Evolutionary conservation across 2,329 filamentous ascomycete species (phyloP).

Genomic region (Fusarium pseudonygamai): DNA sequence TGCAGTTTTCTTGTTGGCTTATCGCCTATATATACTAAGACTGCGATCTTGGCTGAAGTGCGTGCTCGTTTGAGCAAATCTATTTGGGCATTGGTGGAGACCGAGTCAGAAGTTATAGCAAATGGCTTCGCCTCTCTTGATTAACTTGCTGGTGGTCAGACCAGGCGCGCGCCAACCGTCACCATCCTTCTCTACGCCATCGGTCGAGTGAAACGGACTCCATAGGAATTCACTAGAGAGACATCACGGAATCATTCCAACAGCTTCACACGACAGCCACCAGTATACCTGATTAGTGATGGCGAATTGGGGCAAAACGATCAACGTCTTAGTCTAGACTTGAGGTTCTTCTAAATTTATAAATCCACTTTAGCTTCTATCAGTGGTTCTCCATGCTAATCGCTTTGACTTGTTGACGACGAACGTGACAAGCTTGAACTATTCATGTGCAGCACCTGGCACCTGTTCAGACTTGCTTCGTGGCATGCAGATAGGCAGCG

Average conservation of each 20-base stretch:
- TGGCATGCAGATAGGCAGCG: not conserved
- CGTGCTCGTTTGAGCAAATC: too few species aligned
- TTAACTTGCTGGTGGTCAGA: not conserved
- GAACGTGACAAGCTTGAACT: fast-evolving
- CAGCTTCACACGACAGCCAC: not conserved
- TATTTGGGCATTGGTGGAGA: too few species aligned
- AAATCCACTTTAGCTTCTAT: fast-evolving
- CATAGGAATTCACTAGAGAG: fast-evolving
- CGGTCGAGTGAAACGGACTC: not conserved
- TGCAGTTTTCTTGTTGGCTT: too few species aligned
- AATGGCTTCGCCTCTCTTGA: fast-evolving
- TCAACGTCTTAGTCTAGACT: too few species aligned
- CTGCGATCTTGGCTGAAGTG: too few species aligned
- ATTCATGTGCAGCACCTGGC: fast-evolving
- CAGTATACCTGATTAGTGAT: fast-evolving
- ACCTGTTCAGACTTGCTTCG: not conserved
- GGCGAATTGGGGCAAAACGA: fast-evolving
- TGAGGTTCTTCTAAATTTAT: too few species aligned
- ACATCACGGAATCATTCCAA: fast-evolving
- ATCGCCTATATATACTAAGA: too few species aligned
- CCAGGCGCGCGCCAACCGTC: too few species aligned
- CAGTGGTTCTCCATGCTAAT: too few species aligned
- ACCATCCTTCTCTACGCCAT: not conserved
- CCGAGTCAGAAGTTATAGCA: too few species aligned
- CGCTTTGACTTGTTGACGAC: fast-evolving